Evolutionary conservation across 371 early-diverging fungal species (phyloP).

Genomic region (Batrachochytrium dendrobatidis): DNA sequence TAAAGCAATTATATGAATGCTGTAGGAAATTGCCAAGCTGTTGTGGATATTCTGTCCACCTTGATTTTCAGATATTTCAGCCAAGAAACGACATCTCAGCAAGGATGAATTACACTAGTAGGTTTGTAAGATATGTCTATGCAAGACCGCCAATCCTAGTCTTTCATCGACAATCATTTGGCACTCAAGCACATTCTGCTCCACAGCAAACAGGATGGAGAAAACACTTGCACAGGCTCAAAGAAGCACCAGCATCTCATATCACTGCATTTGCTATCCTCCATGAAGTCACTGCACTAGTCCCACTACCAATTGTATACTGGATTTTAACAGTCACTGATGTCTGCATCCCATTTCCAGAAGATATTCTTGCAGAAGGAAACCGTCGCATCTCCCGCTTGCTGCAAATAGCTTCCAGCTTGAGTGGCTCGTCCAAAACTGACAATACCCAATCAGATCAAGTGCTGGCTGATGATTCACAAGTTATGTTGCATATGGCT

Average conservation of each 20-base stretch:
- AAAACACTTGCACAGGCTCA: slow-evolving; percentile 31
- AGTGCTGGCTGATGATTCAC: slow-evolving; percentile 27
- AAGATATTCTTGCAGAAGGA: slow-evolving; percentile 58
- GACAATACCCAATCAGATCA: slow-evolving; percentile 6
- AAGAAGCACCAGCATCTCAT: slow-evolving; percentile 68
- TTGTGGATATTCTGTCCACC: no score
- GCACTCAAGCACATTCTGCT: not conserved
- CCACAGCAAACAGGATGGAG: slow-evolving; percentile 12
- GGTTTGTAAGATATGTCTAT: no score
- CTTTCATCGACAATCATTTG: no score
- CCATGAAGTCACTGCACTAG: slow-evolving; percentile 84
- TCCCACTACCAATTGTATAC: slow-evolving; percentile 72
- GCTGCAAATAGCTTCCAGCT: slow-evolving; percentile 6
- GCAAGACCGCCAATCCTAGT: no score
- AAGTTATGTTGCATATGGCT: slow-evolving; percentile 64
- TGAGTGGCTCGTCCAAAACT: not conserved
- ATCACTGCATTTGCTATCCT: slow-evolving; percentile 72
- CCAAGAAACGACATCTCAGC: not conserved
- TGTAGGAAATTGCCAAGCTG: no score
- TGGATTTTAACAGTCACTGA: slow-evolving; percentile 49
- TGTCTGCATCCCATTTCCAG: slow-evolving; percentile 57
- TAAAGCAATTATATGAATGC: no score
- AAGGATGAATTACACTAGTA: not conserved
- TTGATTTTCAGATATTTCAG: no score
- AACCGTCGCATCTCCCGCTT: slow-evolving; percentile 38